A percentile compares a stretch with the other conserved stretches of the same genome.
These are phyloP conservation scores for Sarocladiaceae sp. DNA, from an alignment of 2,329 filamentous ascomycete genomes.

Conservation along the genomic window DNA sequence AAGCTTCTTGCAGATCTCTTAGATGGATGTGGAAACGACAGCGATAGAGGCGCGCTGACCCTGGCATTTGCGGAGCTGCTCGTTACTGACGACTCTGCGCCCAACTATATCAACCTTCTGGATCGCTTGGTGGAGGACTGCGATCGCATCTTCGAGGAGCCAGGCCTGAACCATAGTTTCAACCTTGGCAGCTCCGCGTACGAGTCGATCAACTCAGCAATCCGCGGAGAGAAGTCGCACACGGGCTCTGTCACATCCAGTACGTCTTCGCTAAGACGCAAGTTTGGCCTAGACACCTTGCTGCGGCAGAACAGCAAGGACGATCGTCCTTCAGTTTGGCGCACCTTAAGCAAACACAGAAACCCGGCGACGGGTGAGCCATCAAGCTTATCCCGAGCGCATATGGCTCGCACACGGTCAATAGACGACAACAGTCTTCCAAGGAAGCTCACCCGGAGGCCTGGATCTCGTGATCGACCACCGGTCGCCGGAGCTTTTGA, in stretches of 20 bases:
- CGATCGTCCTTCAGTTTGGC: conserved; percentile 73
- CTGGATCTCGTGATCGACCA: conserved; percentile 53
- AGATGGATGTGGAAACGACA: conserved; percentile 85
- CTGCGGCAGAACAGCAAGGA: conserved; percentile 74
- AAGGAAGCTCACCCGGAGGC: conserved; percentile 34
- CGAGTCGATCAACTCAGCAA: conserved; percentile 53
- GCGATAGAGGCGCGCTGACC: conserved; percentile 81
- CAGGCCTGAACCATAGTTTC: conserved; percentile 34
- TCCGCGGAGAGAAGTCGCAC: conserved; percentile 49
- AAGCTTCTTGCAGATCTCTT: conserved; percentile 82
- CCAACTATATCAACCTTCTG: conserved; percentile 80
- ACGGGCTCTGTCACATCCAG: conserved; percentile 78
- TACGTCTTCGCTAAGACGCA: conserved; percentile 74
- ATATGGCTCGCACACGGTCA: conserved; percentile 65
- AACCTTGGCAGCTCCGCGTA: conserved; percentile 36
- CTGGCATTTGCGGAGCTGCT: conserved; percentile 84
- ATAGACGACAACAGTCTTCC: conserved; percentile 59
- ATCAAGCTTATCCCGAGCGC: conserved; percentile 60
- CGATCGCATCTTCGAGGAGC: conserved; percentile 76
- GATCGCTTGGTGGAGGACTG: conserved; percentile 87
- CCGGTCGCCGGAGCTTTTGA: conserved; percentile 58
- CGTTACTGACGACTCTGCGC: conserved; percentile 69
- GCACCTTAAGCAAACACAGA: conserved; percentile 80
- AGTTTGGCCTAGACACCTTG: conserved; percentile 73
- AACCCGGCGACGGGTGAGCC: conserved; percentile 52